These are phyloP conservation scores for Backusella parvicylindrica DNA, from an alignment of 192 early-diverging fungal species.

Conservation along the genomic window DNA sequence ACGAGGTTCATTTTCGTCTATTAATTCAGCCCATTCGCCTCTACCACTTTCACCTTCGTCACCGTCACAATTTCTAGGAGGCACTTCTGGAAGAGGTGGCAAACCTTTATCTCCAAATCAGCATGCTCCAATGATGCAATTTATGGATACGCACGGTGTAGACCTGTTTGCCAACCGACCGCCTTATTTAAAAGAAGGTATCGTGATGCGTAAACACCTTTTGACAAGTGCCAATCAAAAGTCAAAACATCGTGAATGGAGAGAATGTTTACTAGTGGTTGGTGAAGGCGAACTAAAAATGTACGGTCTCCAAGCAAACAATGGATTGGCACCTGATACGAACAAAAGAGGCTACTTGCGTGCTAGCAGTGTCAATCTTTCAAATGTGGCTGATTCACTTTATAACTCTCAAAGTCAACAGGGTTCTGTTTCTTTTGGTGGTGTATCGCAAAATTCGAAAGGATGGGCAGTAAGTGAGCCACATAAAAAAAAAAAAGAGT, in stretches of 20 bases:
- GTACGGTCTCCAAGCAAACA: conserved; percentile 67
- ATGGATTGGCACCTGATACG: conserved; percentile 17
- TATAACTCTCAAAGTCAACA: not conserved
- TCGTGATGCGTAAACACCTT: conserved; percentile 85
- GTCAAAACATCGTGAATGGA: conserved; percentile 85
- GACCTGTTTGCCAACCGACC: conserved; percentile 17
- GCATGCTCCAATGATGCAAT: conserved; percentile 1
- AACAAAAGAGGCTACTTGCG: conserved; percentile 22
- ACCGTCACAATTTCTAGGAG: not conserved
- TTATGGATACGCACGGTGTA: conserved; percentile 7
- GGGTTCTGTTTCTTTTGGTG: not conserved
- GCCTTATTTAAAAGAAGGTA: conserved; percentile 61
- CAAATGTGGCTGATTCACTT: conserved; percentile 26
- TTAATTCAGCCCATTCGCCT: conserved; percentile 10
- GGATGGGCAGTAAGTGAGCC: conserved; percentile 6
- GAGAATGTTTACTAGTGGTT: conserved; percentile 71
- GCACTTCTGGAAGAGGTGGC: not conserved
- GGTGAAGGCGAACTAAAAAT: conserved; percentile 78
- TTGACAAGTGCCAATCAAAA: conserved; percentile 73
- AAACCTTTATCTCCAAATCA: not conserved
- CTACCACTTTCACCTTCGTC: not conserved
- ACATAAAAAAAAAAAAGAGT: not conserved
- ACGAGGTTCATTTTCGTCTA: conserved; percentile 27
- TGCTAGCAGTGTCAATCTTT: conserved; percentile 21
- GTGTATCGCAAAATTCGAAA: not conserved